These are phyloP conservation scores for Camelina sativa DNA, from an alignment of 345 rosid species.

Conservation along the genomic window DNA sequence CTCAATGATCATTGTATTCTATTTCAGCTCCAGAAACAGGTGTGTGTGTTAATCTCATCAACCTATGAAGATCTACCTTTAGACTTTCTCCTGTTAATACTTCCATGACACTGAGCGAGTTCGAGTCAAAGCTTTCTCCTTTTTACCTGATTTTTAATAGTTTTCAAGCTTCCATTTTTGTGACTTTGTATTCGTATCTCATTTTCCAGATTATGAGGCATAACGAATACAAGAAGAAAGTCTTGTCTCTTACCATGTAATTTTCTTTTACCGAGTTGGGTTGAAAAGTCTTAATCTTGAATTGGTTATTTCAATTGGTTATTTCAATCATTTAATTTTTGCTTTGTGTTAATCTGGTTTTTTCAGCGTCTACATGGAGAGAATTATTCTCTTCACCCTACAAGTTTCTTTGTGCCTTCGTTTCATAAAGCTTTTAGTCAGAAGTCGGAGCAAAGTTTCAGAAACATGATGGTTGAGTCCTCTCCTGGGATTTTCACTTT, in stretches of 20 bases:
- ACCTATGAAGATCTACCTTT: no score
- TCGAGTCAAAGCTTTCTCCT: conserved; percentile 50
- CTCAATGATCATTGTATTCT: no score
- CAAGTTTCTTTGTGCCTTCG: conserved; percentile 68
- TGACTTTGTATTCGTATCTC: conserved; percentile 9
- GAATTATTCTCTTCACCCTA: conserved; percentile 34
- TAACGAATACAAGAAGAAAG: conserved; percentile 3
- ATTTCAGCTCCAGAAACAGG: no score
- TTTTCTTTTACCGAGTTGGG: background rate
- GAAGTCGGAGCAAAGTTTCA: conserved; percentile 64
- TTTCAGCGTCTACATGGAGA: conserved; percentile 78
- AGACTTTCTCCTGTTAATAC: no score
- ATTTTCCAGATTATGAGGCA: conserved; percentile 42
- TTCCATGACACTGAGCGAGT: conserved; percentile 58
- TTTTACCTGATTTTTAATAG: background rate
- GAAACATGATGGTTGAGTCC: conserved; percentile 64
- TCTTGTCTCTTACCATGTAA: conserved; percentile 44
- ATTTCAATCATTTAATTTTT: conserved; percentile 1
- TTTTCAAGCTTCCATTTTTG: background rate
- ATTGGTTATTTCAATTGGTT: background rate
- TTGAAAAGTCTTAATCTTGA: background rate
- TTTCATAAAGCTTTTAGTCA: conserved; percentile 68
- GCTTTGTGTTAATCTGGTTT: conserved; percentile 12
- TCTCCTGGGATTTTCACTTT: conserved; percentile 75
- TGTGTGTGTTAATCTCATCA: no score